Evolutionary conservation across 2,329 filamentous ascomycete genomes (phyloP), one percentile per base, ranked within the genome.

Genomic region (Ilyonectria mors-panacis): DNA sequence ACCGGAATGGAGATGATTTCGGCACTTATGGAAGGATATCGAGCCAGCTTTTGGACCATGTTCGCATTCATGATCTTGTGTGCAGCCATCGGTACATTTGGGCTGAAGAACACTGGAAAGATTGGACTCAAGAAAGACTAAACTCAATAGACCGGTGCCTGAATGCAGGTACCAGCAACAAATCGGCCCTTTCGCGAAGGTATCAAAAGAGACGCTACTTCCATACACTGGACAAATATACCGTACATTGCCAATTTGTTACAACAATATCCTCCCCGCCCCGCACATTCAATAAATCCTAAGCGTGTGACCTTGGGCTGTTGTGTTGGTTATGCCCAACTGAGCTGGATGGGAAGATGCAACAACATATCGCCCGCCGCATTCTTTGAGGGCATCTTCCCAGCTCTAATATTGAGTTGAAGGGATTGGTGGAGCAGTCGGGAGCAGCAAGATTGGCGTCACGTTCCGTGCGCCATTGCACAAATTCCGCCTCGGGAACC

Each of bases 351-450:
- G 9, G 58, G 47, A 13, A 54, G 21, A 45, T 53, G 58, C 17
- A 53, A 4, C 13, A 61, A 45, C 4, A 33, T 35, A 30, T 61
- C 35, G 4, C 59, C 51, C 2, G 30, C 37, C 5, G 26, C 9
- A 13, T 2, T 55, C 5, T 42, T 7, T 2, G 55, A 70, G 1
- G 85, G 85, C 45, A 87, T 66, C 9, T 75, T 69, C 1, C 85
- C 85, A 2, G 76, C 86, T 3, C 86, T 78, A 37, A 87, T 83
- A 66, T 87, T 87, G 17, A 86, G 69, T 72, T 87, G 86, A 59
- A 88, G 71, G 1, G 84, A 81, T 65, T 83, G 83, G 69, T 86
- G 84, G 13, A 87, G 72, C 62, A 87, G 71, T 45, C 79, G 78
- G 85, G 85, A 50, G 80, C 82, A 2, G 75, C 76, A 26, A 87